These are phyloP conservation scores for Tolypocladium inflatum DNA, from an alignment of 2,329 filamentous ascomycete genomes.

Conservation along the genomic window DNA sequence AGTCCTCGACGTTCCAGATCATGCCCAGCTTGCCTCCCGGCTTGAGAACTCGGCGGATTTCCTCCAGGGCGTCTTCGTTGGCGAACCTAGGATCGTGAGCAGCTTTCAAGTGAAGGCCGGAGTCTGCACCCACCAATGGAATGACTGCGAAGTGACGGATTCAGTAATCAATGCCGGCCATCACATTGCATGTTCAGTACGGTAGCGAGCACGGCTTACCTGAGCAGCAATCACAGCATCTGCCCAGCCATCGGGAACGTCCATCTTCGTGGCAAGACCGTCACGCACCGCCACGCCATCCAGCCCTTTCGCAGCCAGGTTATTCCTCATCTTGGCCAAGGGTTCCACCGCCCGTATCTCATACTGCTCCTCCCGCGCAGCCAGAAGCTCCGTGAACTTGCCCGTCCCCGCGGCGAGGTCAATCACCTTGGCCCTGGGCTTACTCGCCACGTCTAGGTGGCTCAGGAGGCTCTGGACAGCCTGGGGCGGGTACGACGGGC, in stretches of 20 bases:
- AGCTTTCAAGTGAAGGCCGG: background rate
- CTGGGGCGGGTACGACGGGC: conserved; percentile 54
- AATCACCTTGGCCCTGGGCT: conserved; percentile 39
- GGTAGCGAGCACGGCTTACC: conserved; percentile 31
- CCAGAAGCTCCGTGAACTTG: conserved; percentile 58
- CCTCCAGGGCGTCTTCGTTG: conserved; percentile 47
- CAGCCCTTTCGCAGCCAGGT: conserved; percentile 49
- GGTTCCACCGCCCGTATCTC: conserved; percentile 55
- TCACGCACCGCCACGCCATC: conserved; percentile 42
- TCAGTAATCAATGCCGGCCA: background rate
- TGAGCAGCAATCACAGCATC: conserved; percentile 61
- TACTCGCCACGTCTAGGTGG: conserved; percentile 39
- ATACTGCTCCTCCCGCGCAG: conserved; percentile 47
- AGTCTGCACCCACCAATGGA: conserved; percentile 40
- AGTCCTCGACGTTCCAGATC: conserved; percentile 69
- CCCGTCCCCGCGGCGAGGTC: conserved; percentile 62
- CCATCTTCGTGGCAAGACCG: conserved; percentile 50
- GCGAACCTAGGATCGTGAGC: conserved; percentile 47
- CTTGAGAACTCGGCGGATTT: conserved; percentile 58
- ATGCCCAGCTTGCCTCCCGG: conserved; percentile 52
- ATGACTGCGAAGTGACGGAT: conserved; percentile 21
- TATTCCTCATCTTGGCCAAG: conserved; percentile 52
- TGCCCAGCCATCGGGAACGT: conserved; percentile 45
- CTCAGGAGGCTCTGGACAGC: conserved; percentile 50
- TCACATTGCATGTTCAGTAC: background rate